phyloP scores from a whole-genome alignment of 495 filamentous ascomycete genomes.

The Pseudoneurospora amorphoporcata region DNA sequence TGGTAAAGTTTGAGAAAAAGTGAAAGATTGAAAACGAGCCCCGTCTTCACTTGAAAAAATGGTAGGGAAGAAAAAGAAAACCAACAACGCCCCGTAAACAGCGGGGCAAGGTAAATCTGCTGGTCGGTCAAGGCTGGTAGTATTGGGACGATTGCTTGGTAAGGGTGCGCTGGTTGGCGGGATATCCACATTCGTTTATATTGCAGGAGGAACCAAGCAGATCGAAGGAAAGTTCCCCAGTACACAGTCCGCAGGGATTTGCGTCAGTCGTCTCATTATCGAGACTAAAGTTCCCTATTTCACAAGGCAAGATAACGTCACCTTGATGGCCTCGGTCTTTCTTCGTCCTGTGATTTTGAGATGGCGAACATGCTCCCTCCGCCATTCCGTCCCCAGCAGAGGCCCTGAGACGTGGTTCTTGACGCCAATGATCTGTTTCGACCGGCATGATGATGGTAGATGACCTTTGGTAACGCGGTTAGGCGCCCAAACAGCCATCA shows the following conservation, averaged over 20 bases:
- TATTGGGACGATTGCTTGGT: neutral
- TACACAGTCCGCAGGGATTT: neutral
- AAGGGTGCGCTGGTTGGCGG: slow-evolving; percentile 13
- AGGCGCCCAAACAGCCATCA: slow-evolving; percentile 38
- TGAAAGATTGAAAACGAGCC: neutral
- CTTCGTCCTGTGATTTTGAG: neutral
- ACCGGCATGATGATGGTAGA: slow-evolving; percentile 24
- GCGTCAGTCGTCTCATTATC: neutral
- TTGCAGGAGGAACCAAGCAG: slow-evolving; percentile 1
- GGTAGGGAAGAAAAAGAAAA: neutral
- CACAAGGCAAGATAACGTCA: neutral
- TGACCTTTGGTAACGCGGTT: slow-evolving; percentile 14
- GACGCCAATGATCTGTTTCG: slow-evolving; percentile 20
- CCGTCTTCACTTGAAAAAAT: neutral
- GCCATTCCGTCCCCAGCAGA: neutral
- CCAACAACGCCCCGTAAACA: neutral
- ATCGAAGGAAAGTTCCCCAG: neutral
- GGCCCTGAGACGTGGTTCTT: slow-evolving; percentile 9
- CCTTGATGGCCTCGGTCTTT: neutral
- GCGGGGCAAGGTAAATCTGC: neutral
- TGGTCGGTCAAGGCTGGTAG: neutral
- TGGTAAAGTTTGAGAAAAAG: neutral
- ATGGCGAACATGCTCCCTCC: neutral
- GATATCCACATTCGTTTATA: slow-evolving; percentile 12
- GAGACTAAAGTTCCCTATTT: neutral